phyloP scores from a whole-genome alignment of 495 filamentous ascomycete genomes.

The Penicillium taxi region DNA sequence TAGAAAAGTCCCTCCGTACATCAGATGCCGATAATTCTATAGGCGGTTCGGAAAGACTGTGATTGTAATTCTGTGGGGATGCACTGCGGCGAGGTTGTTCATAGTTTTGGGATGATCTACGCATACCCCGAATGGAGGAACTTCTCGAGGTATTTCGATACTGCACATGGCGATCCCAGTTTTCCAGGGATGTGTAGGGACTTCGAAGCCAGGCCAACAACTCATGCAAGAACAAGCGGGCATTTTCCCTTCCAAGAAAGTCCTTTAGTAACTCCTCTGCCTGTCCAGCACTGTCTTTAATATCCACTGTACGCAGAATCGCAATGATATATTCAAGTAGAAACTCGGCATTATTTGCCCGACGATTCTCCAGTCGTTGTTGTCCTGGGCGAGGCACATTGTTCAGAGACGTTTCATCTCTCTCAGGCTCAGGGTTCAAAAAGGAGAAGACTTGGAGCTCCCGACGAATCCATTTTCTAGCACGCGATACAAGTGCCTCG shows the following conservation, averaged over 20 bases:
- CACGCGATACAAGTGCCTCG: slow-evolving; percentile 65
- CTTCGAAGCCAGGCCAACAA: slow-evolving; percentile 73
- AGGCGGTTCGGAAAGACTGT: no score
- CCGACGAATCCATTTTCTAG: slow-evolving; percentile 79
- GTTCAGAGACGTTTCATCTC: slow-evolving; percentile 11
- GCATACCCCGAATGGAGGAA: not conserved
- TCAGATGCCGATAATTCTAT: no score
- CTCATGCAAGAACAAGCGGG: slow-evolving; percentile 78
- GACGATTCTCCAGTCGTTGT: slow-evolving; percentile 37
- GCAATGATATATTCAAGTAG: slow-evolving; percentile 82
- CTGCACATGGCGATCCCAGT: slow-evolving; percentile 78
- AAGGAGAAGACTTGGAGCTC: slow-evolving; percentile 86
- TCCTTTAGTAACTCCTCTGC: slow-evolving; percentile 85
- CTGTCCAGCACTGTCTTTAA: slow-evolving; percentile 76
- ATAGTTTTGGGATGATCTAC: no score
- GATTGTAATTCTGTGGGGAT: not conserved
- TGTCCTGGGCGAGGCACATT: slow-evolving; percentile 25
- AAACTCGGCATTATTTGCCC: slow-evolving; percentile 77
- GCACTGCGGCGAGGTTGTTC: no score
- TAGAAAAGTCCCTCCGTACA: no score
- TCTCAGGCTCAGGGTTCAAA: slow-evolving; percentile 39
- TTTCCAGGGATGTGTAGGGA: slow-evolving; percentile 57
- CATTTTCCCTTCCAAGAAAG: slow-evolving; percentile 71
- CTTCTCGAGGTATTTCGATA: slow-evolving; percentile 52
- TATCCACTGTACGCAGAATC: slow-evolving; percentile 82